Percentiles rank a stretch among this genome's conserved stretches.
Conservation (phyloP, 768 basidiomycete genomes). For the Tricholomella constricta region DNA sequence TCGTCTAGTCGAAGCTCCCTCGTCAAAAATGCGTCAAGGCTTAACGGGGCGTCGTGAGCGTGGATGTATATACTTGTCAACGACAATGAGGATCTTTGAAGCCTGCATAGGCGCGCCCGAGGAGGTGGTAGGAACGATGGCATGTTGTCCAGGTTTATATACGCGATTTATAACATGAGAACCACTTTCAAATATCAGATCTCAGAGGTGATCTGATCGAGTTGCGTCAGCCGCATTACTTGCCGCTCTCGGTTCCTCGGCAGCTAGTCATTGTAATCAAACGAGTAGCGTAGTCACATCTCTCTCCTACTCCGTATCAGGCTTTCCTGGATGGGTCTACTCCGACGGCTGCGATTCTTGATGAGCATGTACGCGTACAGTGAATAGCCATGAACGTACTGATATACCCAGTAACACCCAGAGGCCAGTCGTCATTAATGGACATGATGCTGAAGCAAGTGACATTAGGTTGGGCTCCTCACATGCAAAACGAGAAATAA, state of each 20-base stretch:
- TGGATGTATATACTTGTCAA: not conserved
- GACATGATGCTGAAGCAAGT: slow-evolving; percentile 20
- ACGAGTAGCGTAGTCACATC: no score
- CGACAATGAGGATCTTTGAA: not conserved
- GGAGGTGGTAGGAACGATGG: slow-evolving; percentile 17
- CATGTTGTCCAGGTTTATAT: slow-evolving; percentile 25
- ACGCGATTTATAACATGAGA: slow-evolving; percentile 30
- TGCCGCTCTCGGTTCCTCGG: no score
- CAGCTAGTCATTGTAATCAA: no score
- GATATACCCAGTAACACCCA: slow-evolving; percentile 33
- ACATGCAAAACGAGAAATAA: not conserved
- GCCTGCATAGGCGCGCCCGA: slow-evolving; percentile 7
- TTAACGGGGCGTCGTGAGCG: not conserved
- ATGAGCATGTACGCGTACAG: not conserved
- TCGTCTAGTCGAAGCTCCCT: not conserved
- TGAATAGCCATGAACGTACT: slow-evolving; percentile 19
- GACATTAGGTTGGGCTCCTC: not conserved
- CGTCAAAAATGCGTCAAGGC: not conserved
- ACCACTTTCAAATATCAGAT: slow-evolving; percentile 41
- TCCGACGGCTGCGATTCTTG: slow-evolving; percentile 26
- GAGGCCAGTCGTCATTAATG: slow-evolving; percentile 32
- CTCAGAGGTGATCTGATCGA: no score
- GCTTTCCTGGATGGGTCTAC: slow-evolving; percentile 26
- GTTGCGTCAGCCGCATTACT: no score
- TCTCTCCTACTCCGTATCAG: no score